Evolutionary conservation across 2,329 filamentous ascomycete species (phyloP).

Genomic region (Pseudogymnoascus sp.): DNA sequence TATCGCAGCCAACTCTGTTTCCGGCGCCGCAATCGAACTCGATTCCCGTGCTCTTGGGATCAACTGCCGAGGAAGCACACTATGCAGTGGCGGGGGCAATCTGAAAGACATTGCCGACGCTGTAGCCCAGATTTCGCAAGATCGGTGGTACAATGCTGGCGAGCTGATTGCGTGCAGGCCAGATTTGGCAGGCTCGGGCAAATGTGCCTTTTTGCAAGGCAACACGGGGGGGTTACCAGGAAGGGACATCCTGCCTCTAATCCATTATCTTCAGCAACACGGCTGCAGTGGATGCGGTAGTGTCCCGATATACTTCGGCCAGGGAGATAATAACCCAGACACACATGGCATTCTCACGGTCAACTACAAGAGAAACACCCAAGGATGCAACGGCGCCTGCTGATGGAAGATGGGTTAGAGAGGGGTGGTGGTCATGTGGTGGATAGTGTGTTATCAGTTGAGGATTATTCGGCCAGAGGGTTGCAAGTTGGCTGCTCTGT

Average conservation of each 20-base stretch:
- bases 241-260: not conserved
- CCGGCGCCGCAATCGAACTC: not conserved
- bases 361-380: not conserved
- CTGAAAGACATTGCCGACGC: not conserved
- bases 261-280: not conserved
- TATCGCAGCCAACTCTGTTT: not conserved
- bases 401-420: not conserved
- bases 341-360: not conserved
- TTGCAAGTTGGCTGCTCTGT: not conserved
- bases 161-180: not conserved
- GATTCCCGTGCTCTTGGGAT: not conserved
- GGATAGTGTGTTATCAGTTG: not conserved
- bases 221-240: not conserved
- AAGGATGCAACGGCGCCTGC: not conserved
- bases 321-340: not conserved
- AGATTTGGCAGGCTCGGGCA: not conserved
- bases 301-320: not conserved
- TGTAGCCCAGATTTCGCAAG: not conserved
- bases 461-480: not conserved
- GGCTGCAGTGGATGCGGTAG: not conserved
- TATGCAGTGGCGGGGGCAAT: not conserved
- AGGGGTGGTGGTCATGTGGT: not conserved
- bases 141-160: not conserved
- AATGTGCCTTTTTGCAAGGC: not conserved
- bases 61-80: not conserved